Conservation (phyloP, 768 basidiomycete species). For the Dentipellis sp. region DNA sequence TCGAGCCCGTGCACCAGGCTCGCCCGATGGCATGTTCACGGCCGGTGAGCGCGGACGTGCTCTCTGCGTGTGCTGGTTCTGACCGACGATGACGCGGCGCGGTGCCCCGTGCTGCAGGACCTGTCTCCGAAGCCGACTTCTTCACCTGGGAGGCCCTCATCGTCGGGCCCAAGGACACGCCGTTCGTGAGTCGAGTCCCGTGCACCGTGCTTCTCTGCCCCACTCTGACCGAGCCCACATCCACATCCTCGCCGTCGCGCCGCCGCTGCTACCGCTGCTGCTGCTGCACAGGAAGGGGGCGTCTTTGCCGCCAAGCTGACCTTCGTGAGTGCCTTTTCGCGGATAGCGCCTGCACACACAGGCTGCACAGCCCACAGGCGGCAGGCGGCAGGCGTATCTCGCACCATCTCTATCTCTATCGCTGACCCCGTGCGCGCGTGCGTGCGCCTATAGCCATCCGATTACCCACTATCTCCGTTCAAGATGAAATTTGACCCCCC, state of each 20-base stretch:
- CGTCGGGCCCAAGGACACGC: constrained; percentile 88
- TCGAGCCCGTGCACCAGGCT: constrained; percentile 33
- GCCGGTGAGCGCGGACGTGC: constrained; percentile 45
- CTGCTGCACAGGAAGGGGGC: constrained; percentile 70
- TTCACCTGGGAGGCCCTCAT: constrained; percentile 96
- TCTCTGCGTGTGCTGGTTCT: neutral
- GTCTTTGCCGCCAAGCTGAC: constrained; percentile 87
- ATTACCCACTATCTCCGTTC: constrained; percentile 97
- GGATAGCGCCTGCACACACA: neutral
- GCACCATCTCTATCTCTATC: constrained; percentile 1
- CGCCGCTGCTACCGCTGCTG: neutral
- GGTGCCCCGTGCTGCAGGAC: constrained; percentile 38
- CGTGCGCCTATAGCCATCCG: constrained; percentile 49
- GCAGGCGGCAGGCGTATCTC: constrained; percentile 4
- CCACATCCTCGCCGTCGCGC: neutral
- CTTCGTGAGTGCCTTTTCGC: constrained; percentile 56
- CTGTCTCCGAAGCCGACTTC: constrained; percentile 87
- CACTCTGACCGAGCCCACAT: neutral
- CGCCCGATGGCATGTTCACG: constrained; percentile 94
- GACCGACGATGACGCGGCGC: neutral
- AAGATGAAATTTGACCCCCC: constrained; percentile 99
- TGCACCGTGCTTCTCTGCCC: neutral
- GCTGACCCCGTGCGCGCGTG: neutral
- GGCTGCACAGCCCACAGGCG: neutral
- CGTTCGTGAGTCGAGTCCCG: constrained; percentile 53